Conservation (phyloP, 805 yeast species). For the Ogataea chonburiensis region DNA sequence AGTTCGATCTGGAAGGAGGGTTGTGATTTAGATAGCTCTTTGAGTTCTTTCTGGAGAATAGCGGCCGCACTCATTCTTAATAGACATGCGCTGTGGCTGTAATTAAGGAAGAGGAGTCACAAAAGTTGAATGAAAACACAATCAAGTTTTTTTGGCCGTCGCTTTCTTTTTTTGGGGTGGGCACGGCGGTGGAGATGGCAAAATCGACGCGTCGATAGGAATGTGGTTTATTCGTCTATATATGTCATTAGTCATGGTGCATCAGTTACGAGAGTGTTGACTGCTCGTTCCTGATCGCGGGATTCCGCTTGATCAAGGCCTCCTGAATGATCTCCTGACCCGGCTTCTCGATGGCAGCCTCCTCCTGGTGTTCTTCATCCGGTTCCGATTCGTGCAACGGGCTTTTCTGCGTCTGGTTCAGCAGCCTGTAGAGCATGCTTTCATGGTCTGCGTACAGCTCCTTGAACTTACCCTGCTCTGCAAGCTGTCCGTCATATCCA, state of each 20-base stretch:
- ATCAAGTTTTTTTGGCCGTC: constrained; percentile 10
- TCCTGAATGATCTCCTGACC: constrained; percentile 16
- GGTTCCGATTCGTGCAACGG: constrained; percentile 14
- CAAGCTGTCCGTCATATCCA: constrained; percentile 73
- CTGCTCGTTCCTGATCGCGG: constrained; percentile 19
- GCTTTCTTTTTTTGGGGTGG: constrained; percentile 5
- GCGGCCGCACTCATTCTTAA: constrained; percentile 28
- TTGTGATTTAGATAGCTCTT: constrained; percentile 31
- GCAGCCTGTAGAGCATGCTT: constrained; percentile 33
- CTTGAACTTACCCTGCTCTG: constrained; percentile 69
- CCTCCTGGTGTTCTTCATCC: constrained; percentile 13
- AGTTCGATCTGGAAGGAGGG: constrained; percentile 38
- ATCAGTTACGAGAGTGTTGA: constrained; percentile 3
- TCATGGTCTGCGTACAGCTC: constrained; percentile 47
- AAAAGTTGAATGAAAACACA: constrained; percentile 9
- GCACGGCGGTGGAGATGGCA: not conserved
- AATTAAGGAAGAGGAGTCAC: not conserved
- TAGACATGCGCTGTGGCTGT: too few species aligned
- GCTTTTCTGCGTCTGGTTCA: constrained; percentile 30
- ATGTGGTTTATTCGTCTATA: constrained; percentile 6
- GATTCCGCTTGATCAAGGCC: constrained; percentile 22
- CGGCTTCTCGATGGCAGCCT: constrained; percentile 18
- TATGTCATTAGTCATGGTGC: constrained; percentile 9
- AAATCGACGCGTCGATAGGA: constrained; percentile 8
- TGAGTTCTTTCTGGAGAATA: constrained; percentile 37